phyloP scores from a whole-genome alignment of 2,329 filamentous ascomycete genomes.

The Truncatella angustata region DNA sequence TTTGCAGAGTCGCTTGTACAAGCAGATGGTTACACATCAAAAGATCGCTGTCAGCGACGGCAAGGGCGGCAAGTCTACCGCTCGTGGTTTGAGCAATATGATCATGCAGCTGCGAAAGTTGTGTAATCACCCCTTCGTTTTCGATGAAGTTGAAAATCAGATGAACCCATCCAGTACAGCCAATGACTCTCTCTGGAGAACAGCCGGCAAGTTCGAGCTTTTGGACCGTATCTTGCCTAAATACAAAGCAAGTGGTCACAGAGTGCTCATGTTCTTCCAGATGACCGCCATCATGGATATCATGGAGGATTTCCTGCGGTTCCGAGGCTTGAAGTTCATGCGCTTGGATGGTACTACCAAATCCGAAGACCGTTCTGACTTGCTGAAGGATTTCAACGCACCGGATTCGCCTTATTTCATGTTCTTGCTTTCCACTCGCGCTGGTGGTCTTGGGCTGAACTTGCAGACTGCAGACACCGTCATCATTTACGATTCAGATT shows the following conservation, averaged over 20 bases:
- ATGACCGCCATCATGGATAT: conserved; percentile 99
- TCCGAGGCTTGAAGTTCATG: conserved; percentile 79
- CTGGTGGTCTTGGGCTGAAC: conserved; percentile 95
- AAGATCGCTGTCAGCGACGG: conserved; percentile 91
- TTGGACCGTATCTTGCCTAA: conserved; percentile 91
- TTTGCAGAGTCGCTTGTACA: conserved; percentile 89
- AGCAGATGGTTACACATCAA: conserved; percentile 95
- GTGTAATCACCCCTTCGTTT: conserved; percentile 98
- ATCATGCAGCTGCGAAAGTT: conserved; percentile 99
- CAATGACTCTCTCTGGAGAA: conserved; percentile 94
- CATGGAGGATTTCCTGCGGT: conserved; percentile 96
- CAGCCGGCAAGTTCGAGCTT: conserved; percentile 94
- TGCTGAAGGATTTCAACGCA: conserved; percentile 85
- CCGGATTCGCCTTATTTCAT: conserved; percentile 93
- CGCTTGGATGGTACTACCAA: conserved; percentile 96
- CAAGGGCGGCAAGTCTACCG: conserved; percentile 90
- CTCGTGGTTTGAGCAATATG: conserved; percentile 98
- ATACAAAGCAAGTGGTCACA: conserved; percentile 86
- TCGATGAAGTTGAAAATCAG: conserved; percentile 95
- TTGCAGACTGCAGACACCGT: conserved; percentile 97
- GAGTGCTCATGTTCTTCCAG: conserved; percentile 99
- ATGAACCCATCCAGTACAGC: conserved; percentile 89
- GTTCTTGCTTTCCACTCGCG: conserved; percentile 97
- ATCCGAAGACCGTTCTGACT: conserved; percentile 91
- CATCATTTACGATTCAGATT: conserved; percentile 99